Evolutionary conservation across 202 grass and related monocot species (phyloP), one percentile per base, ranked within the genome.

Genomic region (Panicum hallii): DNA sequence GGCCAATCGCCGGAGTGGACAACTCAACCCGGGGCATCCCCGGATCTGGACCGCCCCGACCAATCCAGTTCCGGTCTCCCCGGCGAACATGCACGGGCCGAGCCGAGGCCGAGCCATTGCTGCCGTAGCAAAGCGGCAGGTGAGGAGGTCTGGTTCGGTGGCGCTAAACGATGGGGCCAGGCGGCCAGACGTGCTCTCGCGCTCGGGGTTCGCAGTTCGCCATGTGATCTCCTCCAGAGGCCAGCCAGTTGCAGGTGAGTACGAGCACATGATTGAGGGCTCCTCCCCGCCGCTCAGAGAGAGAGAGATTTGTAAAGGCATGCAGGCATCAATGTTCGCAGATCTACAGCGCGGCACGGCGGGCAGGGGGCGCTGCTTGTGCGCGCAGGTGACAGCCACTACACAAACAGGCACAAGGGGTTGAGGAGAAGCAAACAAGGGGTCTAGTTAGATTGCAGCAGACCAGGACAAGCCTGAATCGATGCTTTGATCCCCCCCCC

Each of bases 351-450:
- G 17, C n/a, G 38, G 74, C 74, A 36, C 2, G 22, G n/a, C 8
- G 45, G 28, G 61, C 63, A 23, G 65, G 74, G 70, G 23, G 54
- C 3, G 77, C 72, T 50, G 36, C 81, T 74, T 69, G 79, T 82
- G 64, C 82, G 47, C 76, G 75, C 87, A 87, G 88, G 79, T 90
- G 85, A 82, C 73, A 78, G 63, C 85, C 88, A 87, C 73, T 63
- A 68, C 67, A 26, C 80, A 12, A 76, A 61, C 82, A 82, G 55
- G 54, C 67, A 70, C 22, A 85, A 73, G 78, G 56, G 54, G 85
- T 60, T 76, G 56, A 85, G 78, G 40, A 80, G 88, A 88, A 83
- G 88, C 55, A 83, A 88, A 90, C 88, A 80, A 90, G 52, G 40
- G 38, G 30, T 77, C 68, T 79, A 85, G 74, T 82, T 75, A 81